Evolutionary conservation across 495 filamentous ascomycete species (phyloP), one percentile per base, ranked within the genome.

Genomic region (Daldinia childiae): DNA sequence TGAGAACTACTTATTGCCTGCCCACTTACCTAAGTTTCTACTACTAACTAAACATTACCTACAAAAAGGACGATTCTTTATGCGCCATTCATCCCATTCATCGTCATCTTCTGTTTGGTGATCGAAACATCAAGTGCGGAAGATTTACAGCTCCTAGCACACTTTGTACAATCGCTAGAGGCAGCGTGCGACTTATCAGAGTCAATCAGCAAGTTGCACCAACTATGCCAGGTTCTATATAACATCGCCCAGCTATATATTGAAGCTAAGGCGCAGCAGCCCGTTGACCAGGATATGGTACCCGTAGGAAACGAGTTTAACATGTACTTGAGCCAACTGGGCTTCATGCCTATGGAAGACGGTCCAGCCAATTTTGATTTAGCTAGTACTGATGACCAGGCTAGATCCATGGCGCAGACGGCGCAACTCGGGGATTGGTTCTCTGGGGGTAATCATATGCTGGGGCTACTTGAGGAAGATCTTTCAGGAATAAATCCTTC

Each of bases 31-130:
- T 17, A 6, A 32, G 4, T 36, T 27, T 0, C 32, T 5, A 1
- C 17, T 17, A 36, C 55, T 72, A 41, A 72, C 29, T n/a, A 6
- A 15, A 8, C 14, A 11, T 8, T 6, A 14, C 1, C 9, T n/a
- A 14, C 3, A 1, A 36, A 45, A 24, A 91, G 89, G 89, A 86
- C 86, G 1, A 82, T 92, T 29, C 80, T 92, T 21, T 83, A 88
- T 71, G 83, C 87, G 11, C 90, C 90, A 3, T 91, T 92, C 72
- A 86, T 88, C 39, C 90, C 90, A 0, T 89, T 90, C 74, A 89
- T 90, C 55, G 87, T 91, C 2, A 81, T 92, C 4, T 91, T 92
- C 81, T 91, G 90, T 81, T 85, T 91, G 66, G 83, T 88, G 4
- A 87, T 92, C 64, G 84, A 87, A 73, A 84, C 82, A 0, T 82